Evolutionary conservation across 495 filamentous ascomycete genomes (phyloP).

Genomic region (Penicillium manginii): DNA sequence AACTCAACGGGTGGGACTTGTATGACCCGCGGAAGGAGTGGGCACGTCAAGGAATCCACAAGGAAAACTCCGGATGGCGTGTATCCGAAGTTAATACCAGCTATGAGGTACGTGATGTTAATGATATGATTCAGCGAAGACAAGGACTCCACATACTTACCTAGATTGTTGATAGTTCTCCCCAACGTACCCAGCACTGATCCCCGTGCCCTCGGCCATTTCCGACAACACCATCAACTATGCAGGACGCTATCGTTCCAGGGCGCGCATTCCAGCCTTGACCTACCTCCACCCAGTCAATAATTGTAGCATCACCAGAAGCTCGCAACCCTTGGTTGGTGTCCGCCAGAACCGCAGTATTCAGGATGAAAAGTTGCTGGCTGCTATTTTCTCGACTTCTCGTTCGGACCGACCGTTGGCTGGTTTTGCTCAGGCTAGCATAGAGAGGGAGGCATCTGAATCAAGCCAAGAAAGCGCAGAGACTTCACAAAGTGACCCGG

Average conservation of each 20-base stretch:
- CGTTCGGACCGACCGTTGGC: slow-evolving; percentile 51
- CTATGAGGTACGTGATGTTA: slow-evolving; percentile 59
- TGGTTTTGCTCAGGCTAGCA: slow-evolving; percentile 40
- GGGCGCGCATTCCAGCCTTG: slow-evolving; percentile 82
- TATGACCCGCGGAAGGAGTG: slow-evolving; percentile 86
- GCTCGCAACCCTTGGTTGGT: slow-evolving; percentile 90
- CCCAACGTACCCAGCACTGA: slow-evolving; percentile 87
- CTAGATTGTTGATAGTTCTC: slow-evolving; percentile 65
- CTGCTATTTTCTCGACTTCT: slow-evolving; percentile 88
- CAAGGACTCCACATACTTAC: slow-evolving; percentile 28
- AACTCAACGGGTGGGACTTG: slow-evolving; percentile 81
- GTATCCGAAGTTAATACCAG: slow-evolving; percentile 88
- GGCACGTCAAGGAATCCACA: slow-evolving; percentile 75
- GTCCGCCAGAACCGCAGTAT: slow-evolving; percentile 87
- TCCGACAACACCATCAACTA: slow-evolving; percentile 97
- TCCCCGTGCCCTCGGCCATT: slow-evolving; percentile 83
- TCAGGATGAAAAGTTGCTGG: slow-evolving; percentile 92
- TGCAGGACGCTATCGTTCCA: slow-evolving; percentile 84
- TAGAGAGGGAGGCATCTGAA: slow-evolving; percentile 57
- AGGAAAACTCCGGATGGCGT: slow-evolving; percentile 83
- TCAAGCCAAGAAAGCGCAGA: slow-evolving; percentile 61
- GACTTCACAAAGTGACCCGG: slow-evolving; percentile 41
- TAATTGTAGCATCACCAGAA: slow-evolving; percentile 94
- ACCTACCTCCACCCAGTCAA: slow-evolving; percentile 96
- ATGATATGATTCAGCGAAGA: background rate